Base-by-base conservation (phyloP, 2,329 filamentous ascomycete genomes). In the Aspergillus caelatus region DNA sequence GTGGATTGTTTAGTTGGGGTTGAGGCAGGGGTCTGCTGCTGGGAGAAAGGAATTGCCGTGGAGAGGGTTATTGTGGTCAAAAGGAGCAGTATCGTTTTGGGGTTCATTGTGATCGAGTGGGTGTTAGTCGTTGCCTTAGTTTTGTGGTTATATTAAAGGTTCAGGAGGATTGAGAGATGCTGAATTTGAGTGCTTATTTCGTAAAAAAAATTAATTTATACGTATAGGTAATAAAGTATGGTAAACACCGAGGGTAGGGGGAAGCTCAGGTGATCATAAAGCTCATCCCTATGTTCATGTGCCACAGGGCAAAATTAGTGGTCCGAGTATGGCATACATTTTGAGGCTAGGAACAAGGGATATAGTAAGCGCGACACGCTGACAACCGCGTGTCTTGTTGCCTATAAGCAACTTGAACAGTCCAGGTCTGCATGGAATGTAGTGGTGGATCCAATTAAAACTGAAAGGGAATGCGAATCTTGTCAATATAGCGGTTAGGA, bases 31-130 rank as follows among this genome's bases (percentile, higher is more conserved):
- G 59, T 32, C 10, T 34, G 19, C n/a, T 46, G 61, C 9, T 61
- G 52, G 39, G 34, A 26, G 58, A 64, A 52, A 14, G 62, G 58
- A 58, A 63, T 45, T 52, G 64, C 57, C 46, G 58, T 57, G 10
- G 65, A 30, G 41, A 61, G 39, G 56, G 58, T 36, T 54, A 58
- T 41, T 53, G 64, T 59, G 12, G 55, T 9, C 53, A 61, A n/a
- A 56, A 61, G 12, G 58, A 55, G 10, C 34, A 65, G 48, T 39
- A 57, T 16, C 5, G 41, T 23, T 43, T 48, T 36, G n/a, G 28
- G 26, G 30, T 48, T 52, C 62, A 62, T 64, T 39, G 52, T 60
- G 32, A 23, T 4, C 9, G 43, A 16, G n/a, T 11, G 43, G 43
- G 10, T 30, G 23, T n/a, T 5, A 10, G 16, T 50, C 11, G 7